These are phyloP conservation scores for Vitis vinifera DNA, from an alignment of 164 flowering plant genomes.

Conservation along the genomic window ASM3070453v1 NC_081808.1:20380001-20380500, in stretches of 20 bases:
- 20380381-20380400: background rate
- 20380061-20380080: conserved; percentile 3
- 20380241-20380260: too few relatives aligned
- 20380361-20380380: conserved; percentile 31
- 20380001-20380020: background rate
- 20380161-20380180: background rate
- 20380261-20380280: conserved; percentile 7
- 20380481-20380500: conserved; percentile 28
- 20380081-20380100: background rate
- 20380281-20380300: conserved; percentile 2
- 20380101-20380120: background rate
- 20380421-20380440: conserved; percentile 27
- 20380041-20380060: background rate
- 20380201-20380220: background rate
- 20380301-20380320: conserved; percentile 29
- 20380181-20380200: background rate
- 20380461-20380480: conserved; percentile 58
- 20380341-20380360: conserved; percentile 25
- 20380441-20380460: conserved; percentile 58
- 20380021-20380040: background rate
- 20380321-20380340: conserved; percentile 25
- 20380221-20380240: background rate
- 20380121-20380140: background rate
- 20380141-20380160: background rate
- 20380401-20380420: background rate